Evolutionary conservation across 768 basidiomycete genomes (phyloP).

Genomic region (Stropharia rugosoannulata): DNA sequence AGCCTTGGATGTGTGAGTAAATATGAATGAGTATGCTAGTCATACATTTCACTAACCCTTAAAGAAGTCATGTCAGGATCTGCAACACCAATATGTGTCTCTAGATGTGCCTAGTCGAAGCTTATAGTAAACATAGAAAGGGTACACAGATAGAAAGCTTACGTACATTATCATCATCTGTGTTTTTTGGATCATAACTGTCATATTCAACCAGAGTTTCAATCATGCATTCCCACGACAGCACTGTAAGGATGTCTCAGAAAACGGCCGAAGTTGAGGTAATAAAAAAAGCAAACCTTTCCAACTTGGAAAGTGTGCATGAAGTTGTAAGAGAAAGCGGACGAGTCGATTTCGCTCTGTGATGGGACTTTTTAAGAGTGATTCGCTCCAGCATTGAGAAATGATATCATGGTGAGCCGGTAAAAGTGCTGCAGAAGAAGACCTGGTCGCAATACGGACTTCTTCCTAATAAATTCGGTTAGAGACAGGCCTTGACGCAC

Average conservation of each 20-base stretch:
- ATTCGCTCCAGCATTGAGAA: conserved; percentile 66
- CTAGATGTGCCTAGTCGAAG: not conserved
- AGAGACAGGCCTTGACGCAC: not conserved
- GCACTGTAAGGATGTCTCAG: conserved; percentile 36
- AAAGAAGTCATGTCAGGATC: conserved; percentile 51
- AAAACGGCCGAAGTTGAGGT: not conserved
- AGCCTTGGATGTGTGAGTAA: conserved; percentile 33
- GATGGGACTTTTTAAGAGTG: conserved; percentile 52
- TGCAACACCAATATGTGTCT: conserved; percentile 8
- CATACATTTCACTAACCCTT: conserved; percentile 32
- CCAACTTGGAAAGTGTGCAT: conserved; percentile 69
- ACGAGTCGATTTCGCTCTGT: conserved; percentile 56
- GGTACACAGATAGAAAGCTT: not conserved
- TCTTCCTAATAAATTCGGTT: conserved; percentile 55
- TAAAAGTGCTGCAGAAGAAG: conserved; percentile 58
- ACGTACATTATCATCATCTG: conserved; percentile 43
- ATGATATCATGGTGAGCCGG: conserved; percentile 67
- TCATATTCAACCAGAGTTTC: conserved; percentile 60
- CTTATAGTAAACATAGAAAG: not conserved
- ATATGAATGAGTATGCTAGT: not conserved
- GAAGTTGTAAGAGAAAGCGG: conserved; percentile 65
- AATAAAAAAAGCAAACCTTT: conserved; percentile 38
- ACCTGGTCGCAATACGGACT: conserved; percentile 56
- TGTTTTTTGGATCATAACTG: conserved; percentile 32
- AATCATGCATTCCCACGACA: conserved; percentile 64